Evolutionary conservation across 495 filamentous ascomycete genomes (phyloP).

Genomic region (Penicillium coffeae): DNA sequence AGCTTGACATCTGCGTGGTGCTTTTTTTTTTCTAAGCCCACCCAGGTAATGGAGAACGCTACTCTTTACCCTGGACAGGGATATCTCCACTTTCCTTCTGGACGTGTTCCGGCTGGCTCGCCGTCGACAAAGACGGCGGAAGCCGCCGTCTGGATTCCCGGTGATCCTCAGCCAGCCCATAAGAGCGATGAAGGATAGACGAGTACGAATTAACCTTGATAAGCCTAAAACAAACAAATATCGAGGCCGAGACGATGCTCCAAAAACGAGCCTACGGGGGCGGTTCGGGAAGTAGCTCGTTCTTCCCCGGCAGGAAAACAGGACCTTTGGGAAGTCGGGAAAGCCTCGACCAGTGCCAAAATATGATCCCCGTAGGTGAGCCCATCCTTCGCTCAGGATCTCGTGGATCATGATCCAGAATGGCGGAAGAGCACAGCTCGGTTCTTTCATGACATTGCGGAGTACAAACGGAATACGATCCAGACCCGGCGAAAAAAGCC

Average conservation of each 20-base stretch:
- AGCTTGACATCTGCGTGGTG: constrained; percentile 9
- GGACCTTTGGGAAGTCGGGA: too few species aligned
- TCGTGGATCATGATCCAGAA: constrained; percentile 20
- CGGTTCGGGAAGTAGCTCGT: neutral
- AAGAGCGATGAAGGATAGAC: neutral
- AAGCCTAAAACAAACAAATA: neutral
- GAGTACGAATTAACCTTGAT: neutral
- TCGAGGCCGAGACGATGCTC: neutral
- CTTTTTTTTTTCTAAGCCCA: neutral
- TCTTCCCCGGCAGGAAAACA: neutral
- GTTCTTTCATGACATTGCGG: constrained; percentile 5
- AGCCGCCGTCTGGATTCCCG: constrained; percentile 9
- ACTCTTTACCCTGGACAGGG: neutral
- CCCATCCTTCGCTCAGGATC: neutral
- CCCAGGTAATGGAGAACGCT: constrained; percentile 10
- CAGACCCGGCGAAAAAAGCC: constrained; percentile 5
- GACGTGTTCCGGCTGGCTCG: constrained; percentile 12
- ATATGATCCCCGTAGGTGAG: neutral
- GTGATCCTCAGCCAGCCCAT: constrained; percentile 1
- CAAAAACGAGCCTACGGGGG: neutral
- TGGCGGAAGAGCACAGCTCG: constrained; percentile 15
- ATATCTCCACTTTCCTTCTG: constrained; percentile 4
- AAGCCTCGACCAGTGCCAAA: too few species aligned
- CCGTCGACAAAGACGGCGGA: neutral
- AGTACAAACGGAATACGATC: constrained; percentile 15